These are phyloP conservation scores for Pseudogymnoascus sp. DNA, from an alignment of 2,329 filamentous ascomycete species.

Conservation along the genomic window DNA sequence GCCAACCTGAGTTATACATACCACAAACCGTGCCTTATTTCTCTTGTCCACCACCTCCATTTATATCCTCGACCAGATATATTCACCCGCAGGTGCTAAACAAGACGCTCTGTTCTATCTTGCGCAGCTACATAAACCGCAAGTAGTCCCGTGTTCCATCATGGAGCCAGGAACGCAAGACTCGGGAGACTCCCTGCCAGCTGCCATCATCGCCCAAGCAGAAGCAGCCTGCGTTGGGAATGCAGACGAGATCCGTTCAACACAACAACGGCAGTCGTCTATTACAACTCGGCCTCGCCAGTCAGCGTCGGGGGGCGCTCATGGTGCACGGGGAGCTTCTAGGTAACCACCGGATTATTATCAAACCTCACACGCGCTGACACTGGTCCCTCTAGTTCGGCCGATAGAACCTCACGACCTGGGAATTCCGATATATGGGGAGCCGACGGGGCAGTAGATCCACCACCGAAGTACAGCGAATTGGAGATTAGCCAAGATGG, in stretches of 20 bases:
- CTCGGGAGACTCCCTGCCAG: slow-evolving; percentile 16
- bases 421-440: background rate
- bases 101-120: background rate
- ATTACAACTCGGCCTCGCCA: background rate
- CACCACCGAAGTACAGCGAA: slow-evolving; percentile 9
- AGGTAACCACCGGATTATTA: background rate
- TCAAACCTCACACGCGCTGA: background rate
- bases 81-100: background rate
- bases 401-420: background rate
- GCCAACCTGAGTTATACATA: background rate
- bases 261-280: background rate
- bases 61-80: background rate
- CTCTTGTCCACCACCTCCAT: background rate
- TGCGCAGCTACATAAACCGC: background rate
- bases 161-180: background rate
- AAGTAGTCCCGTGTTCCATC: background rate
- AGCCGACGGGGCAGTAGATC: background rate
- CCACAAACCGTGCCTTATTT: background rate
- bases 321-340: background rate
- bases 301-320: background rate
- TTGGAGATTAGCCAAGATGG: slow-evolving; percentile 55
- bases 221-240: slow-evolving; percentile 27
- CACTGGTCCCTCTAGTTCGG: background rate
- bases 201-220: slow-evolving; percentile 26
- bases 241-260: slow-evolving; percentile 15